Evolutionary conservation across 192 early-diverging fungal species (phyloP).

Genomic region (Coemansia sp.): DNA sequence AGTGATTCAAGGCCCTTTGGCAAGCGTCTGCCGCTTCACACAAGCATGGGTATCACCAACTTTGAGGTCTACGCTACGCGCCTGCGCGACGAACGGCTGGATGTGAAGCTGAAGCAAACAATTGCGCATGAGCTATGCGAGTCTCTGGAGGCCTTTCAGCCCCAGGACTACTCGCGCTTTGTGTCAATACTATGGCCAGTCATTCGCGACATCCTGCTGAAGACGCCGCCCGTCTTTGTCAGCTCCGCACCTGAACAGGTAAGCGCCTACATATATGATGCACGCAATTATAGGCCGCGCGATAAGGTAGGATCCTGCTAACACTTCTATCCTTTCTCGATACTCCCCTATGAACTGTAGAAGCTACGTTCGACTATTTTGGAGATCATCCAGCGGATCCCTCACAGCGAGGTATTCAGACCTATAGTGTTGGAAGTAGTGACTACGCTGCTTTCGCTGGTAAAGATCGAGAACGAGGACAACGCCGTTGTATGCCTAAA

Average conservation of each 20-base stretch:
- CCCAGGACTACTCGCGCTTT: slow-evolving; percentile 79
- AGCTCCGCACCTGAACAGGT: slow-evolving; percentile 75
- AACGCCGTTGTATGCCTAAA: slow-evolving; percentile 92
- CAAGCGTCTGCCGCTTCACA: neutral
- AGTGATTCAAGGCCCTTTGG: neutral
- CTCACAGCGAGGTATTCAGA: slow-evolving; percentile 81
- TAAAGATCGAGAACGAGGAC: slow-evolving; percentile 96
- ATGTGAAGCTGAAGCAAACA: slow-evolving; percentile 69
- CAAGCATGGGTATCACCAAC: slow-evolving; percentile 49
- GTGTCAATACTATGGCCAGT: slow-evolving; percentile 80
- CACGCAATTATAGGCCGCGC: neutral
- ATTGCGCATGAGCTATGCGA: slow-evolving; percentile 87
- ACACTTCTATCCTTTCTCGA: too few relatives aligned
- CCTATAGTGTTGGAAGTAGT: slow-evolving; percentile 78
- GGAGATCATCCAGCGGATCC: slow-evolving; percentile 92
- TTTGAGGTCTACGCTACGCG: slow-evolving; percentile 60
- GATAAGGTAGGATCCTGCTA: neutral
- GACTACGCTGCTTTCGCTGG: slow-evolving; percentile 71
- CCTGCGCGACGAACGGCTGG: slow-evolving; percentile 56
- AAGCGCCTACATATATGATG: neutral
- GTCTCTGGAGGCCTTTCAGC: slow-evolving; percentile 88
- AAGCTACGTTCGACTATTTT: slow-evolving; percentile 87
- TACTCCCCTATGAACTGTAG: slow-evolving; percentile 35
- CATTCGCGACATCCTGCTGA: slow-evolving; percentile 74
- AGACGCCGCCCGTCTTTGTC: slow-evolving; percentile 72